Conservation (phyloP, 225 moss, liverwort and hornwort genomes). For the Sphagnum tenellum region DNA sequence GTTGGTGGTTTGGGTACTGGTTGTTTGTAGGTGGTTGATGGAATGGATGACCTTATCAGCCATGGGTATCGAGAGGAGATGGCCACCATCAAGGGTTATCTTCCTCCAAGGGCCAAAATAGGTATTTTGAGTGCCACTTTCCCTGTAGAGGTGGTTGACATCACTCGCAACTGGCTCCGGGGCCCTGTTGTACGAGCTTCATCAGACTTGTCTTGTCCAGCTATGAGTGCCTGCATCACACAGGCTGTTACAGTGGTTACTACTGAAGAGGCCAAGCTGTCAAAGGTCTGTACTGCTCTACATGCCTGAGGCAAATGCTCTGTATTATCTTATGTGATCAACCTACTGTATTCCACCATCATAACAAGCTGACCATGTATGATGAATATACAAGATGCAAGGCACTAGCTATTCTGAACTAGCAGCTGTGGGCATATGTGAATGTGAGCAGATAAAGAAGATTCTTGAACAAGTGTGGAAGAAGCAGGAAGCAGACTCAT, state of each 20-base stretch:
- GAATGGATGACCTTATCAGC: slow-evolving; percentile 49
- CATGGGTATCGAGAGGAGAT: slow-evolving; percentile 38
- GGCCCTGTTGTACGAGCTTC: slow-evolving; percentile 48
- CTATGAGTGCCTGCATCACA: slow-evolving; percentile 45
- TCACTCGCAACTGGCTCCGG: slow-evolving; percentile 43
- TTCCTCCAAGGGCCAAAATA: slow-evolving; percentile 40
- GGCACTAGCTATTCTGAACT: background rate
- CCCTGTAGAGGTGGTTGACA: slow-evolving; percentile 28
- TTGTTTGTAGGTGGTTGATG: slow-evolving; percentile 55
- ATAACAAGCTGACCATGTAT: too few relatives aligned
- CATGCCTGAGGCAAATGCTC: background rate
- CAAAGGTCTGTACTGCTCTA: slow-evolving; percentile 39
- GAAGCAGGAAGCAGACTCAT: slow-evolving; percentile 17
- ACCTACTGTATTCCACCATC: background rate
- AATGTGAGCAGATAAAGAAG: slow-evolving; percentile 26
- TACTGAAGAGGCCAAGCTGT: slow-evolving; percentile 48
- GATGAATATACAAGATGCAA: too few relatives aligned
- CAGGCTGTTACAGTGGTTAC: slow-evolving; percentile 72
- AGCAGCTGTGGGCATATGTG: background rate
- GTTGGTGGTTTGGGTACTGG: background rate
- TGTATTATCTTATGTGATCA: background rate
- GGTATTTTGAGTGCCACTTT: slow-evolving; percentile 45
- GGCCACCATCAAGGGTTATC: slow-evolving; percentile 33
- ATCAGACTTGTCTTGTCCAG: slow-evolving; percentile 19
- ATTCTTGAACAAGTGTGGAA: slow-evolving; percentile 35